Evolutionary conservation across 2,329 filamentous ascomycete species (phyloP), one percentile per base, ranked within the genome.

Genomic region (Botryotinia globosa): DNA sequence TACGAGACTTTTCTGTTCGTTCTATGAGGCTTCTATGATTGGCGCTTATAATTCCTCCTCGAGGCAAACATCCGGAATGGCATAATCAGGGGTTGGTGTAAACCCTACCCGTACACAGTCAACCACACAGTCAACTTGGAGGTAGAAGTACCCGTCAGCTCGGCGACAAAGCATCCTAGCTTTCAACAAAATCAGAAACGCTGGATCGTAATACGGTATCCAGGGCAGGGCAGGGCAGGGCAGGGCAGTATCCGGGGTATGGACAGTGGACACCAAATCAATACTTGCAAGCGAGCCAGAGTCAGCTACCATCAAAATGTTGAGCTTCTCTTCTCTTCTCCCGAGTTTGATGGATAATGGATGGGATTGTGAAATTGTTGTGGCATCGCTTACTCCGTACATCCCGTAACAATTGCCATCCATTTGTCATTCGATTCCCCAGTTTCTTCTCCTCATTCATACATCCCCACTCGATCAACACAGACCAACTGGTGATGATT

Each of bases 381-480:
- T 56, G 51, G 29, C 25, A 14, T 22, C 44, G 42, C 14, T 25
- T 16, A 25, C 18, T 25, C 9, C 5, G 58, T 51, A 54, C 48
- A 39, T 62, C 22, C 62, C 29, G 42, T 48, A 48, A 48, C 62
- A 65, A 25, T 34, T 65, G 62, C 42, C 42, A 16, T 8, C 18
- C 62, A 61, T 54, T 54, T 54, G 51, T 14, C 51, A 56, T 56
- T 56, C 51, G 51, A 44, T 48, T 65, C 62, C 44, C 62, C 62
- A 65, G 62, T 34, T 48, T 62, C 59, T 62, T 14, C 59, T 62
- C 59, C 16, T 42, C 22, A 42, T 42, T 42, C 39, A 42, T 5
- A 39, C 59, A 42, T 5, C n/a, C 59, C 59, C 59, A 62, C 59
- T 39, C 4, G 59, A 62, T 39, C 22, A 34, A 61, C 58, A 61